Percentiles rank a stretch among this genome's conserved stretches.
Evolutionary conservation across 345 rosid genomes (phyloP).

Genomic region (Melaleuca alternifolia): DNA sequence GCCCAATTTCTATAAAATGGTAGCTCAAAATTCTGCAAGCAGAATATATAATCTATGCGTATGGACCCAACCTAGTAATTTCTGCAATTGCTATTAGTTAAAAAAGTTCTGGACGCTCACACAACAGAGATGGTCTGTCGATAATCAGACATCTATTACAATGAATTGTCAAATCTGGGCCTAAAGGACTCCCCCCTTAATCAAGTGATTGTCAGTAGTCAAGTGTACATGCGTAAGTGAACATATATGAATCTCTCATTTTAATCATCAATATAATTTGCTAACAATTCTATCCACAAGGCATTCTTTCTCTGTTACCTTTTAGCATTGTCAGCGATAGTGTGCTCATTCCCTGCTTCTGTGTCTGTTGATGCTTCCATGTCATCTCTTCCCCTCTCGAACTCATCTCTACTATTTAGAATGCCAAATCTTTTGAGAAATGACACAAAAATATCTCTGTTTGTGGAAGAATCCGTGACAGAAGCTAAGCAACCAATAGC

Average conservation of each 20-base stretch:
- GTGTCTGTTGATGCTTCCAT: constrained; percentile 18
- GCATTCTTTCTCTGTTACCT: constrained; percentile 27
- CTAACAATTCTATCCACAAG: not conserved
- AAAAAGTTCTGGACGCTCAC: not conserved
- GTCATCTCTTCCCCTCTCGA: constrained; percentile 13
- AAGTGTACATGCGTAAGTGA: not conserved
- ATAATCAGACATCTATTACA: not conserved
- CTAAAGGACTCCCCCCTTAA: not conserved
- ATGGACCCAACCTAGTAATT: not conserved
- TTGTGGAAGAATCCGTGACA: constrained; percentile 54
- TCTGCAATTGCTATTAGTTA: not conserved
- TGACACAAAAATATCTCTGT: constrained; percentile 45
- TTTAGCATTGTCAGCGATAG: constrained; percentile 24
- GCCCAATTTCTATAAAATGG: not conserved
- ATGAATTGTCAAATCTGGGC: not conserved
- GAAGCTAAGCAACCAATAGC: constrained; percentile 82
- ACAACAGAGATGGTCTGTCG: not conserved
- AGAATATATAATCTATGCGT: not conserved
- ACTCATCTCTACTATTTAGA: constrained; percentile 33
- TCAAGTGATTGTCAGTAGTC: not conserved
- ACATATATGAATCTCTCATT: not conserved
- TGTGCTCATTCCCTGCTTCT: constrained; percentile 16
- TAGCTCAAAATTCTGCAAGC: not conserved
- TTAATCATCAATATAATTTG: not conserved
- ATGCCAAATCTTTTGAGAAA: constrained; percentile 47